Percentiles rank a stretch among this genome's conserved stretches.
phyloP scores from a whole-genome alignment of 768 basidiomycete genomes.

The Boletus speciosus region DNA sequence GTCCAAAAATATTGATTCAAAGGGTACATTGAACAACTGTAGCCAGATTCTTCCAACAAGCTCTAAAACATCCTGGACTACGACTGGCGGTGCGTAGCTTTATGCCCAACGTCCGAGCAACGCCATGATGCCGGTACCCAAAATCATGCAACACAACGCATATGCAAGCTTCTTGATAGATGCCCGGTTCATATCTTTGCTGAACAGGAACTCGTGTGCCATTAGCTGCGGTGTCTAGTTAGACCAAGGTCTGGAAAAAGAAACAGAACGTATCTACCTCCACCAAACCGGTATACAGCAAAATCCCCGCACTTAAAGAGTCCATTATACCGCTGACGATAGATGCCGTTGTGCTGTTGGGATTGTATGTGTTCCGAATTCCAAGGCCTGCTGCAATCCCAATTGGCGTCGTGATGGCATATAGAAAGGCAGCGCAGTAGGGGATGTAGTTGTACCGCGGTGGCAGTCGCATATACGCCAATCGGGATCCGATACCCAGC shows the following conservation, averaged over 20 bases:
- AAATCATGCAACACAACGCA: conserved; percentile 71
- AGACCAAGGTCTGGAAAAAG: background rate
- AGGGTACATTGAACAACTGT: no score
- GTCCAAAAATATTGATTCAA: background rate
- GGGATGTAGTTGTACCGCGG: conserved; percentile 54
- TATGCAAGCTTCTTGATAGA: conserved; percentile 65
- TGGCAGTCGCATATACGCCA: conserved; percentile 72
- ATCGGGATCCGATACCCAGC: conserved; percentile 85
- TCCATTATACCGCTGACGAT: conserved; percentile 87
- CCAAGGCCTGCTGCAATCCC: conserved; percentile 87
- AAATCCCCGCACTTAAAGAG: conserved; percentile 79
- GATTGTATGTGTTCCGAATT: conserved; percentile 75
- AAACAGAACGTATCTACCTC: conserved; percentile 45
- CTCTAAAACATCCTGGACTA: background rate
- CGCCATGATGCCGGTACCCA: conserved; percentile 87
- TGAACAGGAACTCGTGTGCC: conserved; percentile 94
- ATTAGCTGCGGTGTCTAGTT: conserved; percentile 53
- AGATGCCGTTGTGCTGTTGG: conserved; percentile 65
- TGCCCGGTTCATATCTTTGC: conserved; percentile 75
- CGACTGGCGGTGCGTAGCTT: conserved; percentile 2
- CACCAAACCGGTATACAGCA: conserved; percentile 84
- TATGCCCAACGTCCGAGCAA: conserved; percentile 88
- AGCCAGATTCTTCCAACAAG: background rate
- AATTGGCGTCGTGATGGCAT: conserved; percentile 78
- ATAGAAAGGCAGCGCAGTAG: conserved; percentile 56